Conservation (phyloP, 345 rosid genomes). For the Leavenworthia alabamica region DNA sequence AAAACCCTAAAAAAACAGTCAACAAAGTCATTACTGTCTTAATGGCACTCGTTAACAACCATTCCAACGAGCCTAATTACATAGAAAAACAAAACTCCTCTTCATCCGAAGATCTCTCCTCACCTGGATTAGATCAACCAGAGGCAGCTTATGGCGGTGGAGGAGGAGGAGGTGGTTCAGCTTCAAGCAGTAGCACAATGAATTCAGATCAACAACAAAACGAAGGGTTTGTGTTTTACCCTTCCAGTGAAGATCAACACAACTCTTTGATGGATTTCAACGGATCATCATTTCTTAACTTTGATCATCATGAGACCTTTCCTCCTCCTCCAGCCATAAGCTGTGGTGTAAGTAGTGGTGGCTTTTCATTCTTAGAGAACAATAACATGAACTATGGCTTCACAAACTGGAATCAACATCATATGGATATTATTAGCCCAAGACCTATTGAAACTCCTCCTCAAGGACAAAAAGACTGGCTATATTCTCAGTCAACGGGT, state of each 20-base stretch:
- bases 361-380: constrained; percentile 25
- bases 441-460: constrained; percentile 36
- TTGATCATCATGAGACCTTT: constrained; percentile 32
- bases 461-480: constrained; percentile 45
- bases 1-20: neutral
- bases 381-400: constrained; percentile 28
- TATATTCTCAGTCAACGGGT: constrained; percentile 53
- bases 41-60: constrained; percentile 49
- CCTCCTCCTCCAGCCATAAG: constrained; percentile 23
- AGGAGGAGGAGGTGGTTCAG: constrained; percentile 28
- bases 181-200: constrained; percentile 42
- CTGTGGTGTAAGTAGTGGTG: constrained; percentile 6
- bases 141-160: constrained; percentile 22
- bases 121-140: constrained; percentile 28
- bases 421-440: constrained; percentile 35
- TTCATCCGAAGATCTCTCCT: constrained; percentile 36
- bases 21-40: constrained; percentile 9
- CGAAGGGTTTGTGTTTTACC: constrained; percentile 35
- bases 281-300: constrained; percentile 72
- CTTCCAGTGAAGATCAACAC: constrained; percentile 34
- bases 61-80: constrained; percentile 24
- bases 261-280: constrained; percentile 66
- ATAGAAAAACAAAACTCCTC: constrained; percentile 25
- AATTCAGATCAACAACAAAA: constrained; percentile 38
- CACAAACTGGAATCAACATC: constrained; percentile 35